phyloP scores from a whole-genome alignment of 1,139 yeast genomes.

The Taphrina communis region DNA sequence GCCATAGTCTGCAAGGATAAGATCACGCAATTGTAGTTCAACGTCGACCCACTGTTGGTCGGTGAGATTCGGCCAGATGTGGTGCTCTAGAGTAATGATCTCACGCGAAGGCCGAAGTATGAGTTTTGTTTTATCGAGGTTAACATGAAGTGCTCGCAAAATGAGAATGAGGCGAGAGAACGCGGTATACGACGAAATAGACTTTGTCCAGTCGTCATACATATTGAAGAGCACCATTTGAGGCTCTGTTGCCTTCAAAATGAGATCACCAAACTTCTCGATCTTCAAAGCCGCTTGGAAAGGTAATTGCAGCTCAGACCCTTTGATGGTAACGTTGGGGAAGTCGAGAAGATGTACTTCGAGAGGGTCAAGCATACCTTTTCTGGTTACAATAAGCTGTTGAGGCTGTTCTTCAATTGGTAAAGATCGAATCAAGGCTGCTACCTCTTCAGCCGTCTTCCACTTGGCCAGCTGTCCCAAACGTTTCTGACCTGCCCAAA shows the following conservation, averaged over 20 bases:
- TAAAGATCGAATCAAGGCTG: conserved; percentile 83
- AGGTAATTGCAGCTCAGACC: conserved; percentile 87
- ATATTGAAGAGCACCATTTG: conserved; percentile 89
- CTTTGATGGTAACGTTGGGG: conserved; percentile 87
- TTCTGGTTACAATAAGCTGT: conserved; percentile 86
- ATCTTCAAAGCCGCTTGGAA: conserved; percentile 85
- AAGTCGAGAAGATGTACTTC: conserved; percentile 97
- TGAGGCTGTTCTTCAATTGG: conserved; percentile 95
- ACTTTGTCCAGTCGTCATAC: conserved; percentile 91
- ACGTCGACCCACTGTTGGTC: conserved; percentile 92
- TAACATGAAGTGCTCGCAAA: conserved; percentile 77
- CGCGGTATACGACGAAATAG: conserved; percentile 87
- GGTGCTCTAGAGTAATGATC: conserved; percentile 73
- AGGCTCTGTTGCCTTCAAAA: conserved; percentile 86
- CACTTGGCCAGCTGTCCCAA: conserved; percentile 93
- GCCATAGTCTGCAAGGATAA: conserved; percentile 84
- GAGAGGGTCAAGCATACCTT: conserved; percentile 90
- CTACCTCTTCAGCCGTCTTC: conserved; percentile 98
- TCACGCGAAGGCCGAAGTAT: conserved; percentile 78
- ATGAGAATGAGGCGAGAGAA: conserved; percentile 84
- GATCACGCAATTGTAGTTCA: conserved; percentile 84
- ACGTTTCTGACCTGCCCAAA: conserved; percentile 97
- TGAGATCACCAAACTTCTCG: conserved; percentile 78
- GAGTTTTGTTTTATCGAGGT: conserved; percentile 75
- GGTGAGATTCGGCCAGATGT: conserved; percentile 88